phyloP scores from a whole-genome alignment of 805 yeast genomes.

The Ogataea populi-albae region DNA sequence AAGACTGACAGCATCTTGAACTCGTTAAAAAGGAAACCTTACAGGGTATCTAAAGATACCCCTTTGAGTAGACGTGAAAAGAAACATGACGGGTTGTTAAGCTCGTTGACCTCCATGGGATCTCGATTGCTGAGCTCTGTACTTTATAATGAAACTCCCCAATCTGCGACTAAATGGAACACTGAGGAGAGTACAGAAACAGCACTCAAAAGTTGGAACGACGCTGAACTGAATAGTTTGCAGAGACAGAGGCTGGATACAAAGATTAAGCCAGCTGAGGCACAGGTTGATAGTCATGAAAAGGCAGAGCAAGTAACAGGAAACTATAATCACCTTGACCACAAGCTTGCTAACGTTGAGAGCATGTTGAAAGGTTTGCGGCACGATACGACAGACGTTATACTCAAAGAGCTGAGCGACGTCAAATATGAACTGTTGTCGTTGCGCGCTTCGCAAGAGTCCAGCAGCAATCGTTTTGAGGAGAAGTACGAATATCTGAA shows the following conservation, averaged over 20 bases:
- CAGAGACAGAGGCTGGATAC: background rate
- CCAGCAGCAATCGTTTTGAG: constrained; percentile 65
- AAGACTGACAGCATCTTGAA: constrained; percentile 20
- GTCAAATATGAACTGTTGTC: constrained; percentile 23
- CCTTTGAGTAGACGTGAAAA: constrained; percentile 1
- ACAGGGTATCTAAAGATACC: constrained; percentile 6
- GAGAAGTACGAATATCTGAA: constrained; percentile 63
- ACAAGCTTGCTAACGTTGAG: constrained; percentile 12
- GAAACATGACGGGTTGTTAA: constrained; percentile 20
- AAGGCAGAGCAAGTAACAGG: background rate
- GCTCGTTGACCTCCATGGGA: constrained; percentile 29
- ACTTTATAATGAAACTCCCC: constrained; percentile 25
- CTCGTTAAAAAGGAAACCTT: constrained; percentile 16
- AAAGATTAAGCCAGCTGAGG: no score
- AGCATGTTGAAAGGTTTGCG: constrained; percentile 19
- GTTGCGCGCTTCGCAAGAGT: constrained; percentile 32
- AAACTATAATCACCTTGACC: background rate
- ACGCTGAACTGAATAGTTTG: constrained; percentile 5
- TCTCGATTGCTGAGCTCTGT: constrained; percentile 28
- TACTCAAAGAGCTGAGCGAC: constrained; percentile 18
- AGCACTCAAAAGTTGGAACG: constrained; percentile 8
- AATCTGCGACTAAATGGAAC: background rate
- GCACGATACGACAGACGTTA: constrained; percentile 14
- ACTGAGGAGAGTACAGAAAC: constrained; percentile 1
- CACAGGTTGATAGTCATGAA: background rate